phyloP scores from a whole-genome alignment of 768 basidiomycete species.

The Termitomyces sp. region DNA sequence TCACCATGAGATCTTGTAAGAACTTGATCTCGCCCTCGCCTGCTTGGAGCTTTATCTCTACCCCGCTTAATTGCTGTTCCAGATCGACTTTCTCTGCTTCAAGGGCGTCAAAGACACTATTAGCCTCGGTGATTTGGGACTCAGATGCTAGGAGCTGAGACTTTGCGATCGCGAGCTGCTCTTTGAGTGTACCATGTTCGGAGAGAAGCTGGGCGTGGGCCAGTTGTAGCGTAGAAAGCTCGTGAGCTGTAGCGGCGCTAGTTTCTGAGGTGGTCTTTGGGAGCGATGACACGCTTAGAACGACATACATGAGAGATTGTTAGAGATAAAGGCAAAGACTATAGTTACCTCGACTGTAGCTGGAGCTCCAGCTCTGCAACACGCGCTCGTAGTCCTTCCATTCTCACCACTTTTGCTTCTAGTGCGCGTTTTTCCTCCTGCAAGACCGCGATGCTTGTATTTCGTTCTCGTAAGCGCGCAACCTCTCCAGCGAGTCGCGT shows the following conservation, averaged over 20 bases:
- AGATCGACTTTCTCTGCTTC: constrained; percentile 7
- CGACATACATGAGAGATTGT: neutral
- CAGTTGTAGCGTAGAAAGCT: constrained; percentile 56
- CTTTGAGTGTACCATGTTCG: constrained; percentile 56
- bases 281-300: neutral
- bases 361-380: constrained; percentile 58
- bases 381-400: constrained; percentile 54
- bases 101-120: constrained; percentile 5
- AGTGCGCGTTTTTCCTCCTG: constrained; percentile 70
- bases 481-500: constrained; percentile 53
- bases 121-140: constrained; percentile 24
- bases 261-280: constrained; percentile 26
- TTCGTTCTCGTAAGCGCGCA: constrained; percentile 44
- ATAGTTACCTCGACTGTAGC: constrained; percentile 51
- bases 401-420: constrained; percentile 44
- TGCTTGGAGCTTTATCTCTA: neutral
- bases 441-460: constrained; percentile 64
- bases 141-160: constrained; percentile 32
- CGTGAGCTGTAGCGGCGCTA: constrained; percentile 37
- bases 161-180: constrained; percentile 41
- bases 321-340: neutral
- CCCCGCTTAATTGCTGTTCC: neutral
- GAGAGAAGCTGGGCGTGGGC: constrained; percentile 62
- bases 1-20: constrained; percentile 7
- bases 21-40: constrained; percentile 5